These are phyloP conservation scores for Auriscalpium vulgare DNA, from an alignment of 768 basidiomycete species.

Conservation along the genomic window DNA sequence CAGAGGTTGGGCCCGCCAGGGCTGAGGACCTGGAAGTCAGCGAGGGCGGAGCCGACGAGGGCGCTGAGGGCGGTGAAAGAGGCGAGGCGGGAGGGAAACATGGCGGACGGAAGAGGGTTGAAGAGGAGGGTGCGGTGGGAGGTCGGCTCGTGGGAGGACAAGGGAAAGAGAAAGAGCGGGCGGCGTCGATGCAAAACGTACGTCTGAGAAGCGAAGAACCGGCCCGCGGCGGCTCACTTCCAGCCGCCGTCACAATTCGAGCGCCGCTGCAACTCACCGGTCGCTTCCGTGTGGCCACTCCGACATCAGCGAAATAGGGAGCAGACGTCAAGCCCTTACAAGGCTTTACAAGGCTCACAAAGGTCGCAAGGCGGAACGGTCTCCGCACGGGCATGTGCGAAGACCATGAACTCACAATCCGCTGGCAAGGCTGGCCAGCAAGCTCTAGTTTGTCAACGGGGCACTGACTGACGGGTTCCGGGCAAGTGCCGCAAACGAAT, in stretches of 20 bases:
- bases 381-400: too few species aligned
- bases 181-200: neutral
- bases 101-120: constrained; percentile 6
- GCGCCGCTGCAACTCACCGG: neutral
- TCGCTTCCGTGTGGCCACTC: too few species aligned
- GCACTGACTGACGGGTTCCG: too few species aligned
- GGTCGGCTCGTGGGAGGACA: constrained; percentile 7
- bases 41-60: constrained; percentile 30
- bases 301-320: too few species aligned
- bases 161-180: constrained; percentile 5
- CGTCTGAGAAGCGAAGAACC: neutral
- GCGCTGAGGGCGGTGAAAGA: constrained; percentile 30
- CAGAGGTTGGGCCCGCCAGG: constrained; percentile 39
- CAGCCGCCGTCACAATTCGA: neutral
- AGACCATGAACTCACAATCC: too few species aligned
- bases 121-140: neutral
- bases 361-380: too few species aligned
- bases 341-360: too few species aligned
- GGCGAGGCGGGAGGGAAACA: constrained; percentile 27
- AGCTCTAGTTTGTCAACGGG: too few species aligned
- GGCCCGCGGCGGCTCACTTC: neutral
- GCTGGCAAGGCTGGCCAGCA: too few species aligned
- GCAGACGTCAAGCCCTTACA: too few species aligned
- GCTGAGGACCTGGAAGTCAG: constrained; percentile 35
- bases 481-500: too few species aligned